Evolutionary conservation across 2,329 filamentous ascomycete species (phyloP).

Genomic region (Pezicula rhizophila): DNA sequence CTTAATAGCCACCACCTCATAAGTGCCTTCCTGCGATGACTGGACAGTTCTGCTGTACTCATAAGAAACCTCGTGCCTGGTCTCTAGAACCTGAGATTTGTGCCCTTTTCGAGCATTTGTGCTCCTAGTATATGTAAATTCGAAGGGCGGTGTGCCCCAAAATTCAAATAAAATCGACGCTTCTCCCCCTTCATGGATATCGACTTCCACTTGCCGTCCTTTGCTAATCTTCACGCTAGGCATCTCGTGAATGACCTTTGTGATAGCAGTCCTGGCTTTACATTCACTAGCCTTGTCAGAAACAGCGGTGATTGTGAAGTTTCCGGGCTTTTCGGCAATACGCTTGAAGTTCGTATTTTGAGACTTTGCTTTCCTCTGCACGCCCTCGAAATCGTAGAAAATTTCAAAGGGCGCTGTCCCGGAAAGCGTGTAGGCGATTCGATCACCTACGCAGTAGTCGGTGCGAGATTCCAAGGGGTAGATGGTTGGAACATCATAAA

Average conservation of each 20-base stretch:
- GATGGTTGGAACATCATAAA: conserved; percentile 89
- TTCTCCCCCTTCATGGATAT: conserved; percentile 95
- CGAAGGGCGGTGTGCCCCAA: conserved; percentile 90
- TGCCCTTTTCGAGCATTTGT: conserved; percentile 76
- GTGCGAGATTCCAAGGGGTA: conserved; percentile 76
- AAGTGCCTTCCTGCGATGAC: conserved; percentile 90
- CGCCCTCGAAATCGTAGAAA: conserved; percentile 81
- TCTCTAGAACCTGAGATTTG: conserved; percentile 78
- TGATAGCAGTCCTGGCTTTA: conserved; percentile 69
- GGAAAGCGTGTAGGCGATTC: conserved; percentile 84
- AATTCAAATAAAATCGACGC: conserved; percentile 94
- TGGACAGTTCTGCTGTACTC: conserved; percentile 76
- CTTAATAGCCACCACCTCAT: conserved; percentile 95
- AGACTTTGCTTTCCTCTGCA: conserved; percentile 71
- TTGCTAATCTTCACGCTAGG: conserved; percentile 87
- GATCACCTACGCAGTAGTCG: conserved; percentile 94
- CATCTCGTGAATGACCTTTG: conserved; percentile 83
- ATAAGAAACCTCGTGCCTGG: conserved; percentile 77
- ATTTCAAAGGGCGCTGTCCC: conserved; percentile 91
- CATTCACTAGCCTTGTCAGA: conserved; percentile 87
- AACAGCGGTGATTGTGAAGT: conserved; percentile 80
- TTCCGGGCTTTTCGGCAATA: conserved; percentile 84
- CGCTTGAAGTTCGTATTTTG: conserved; percentile 81
- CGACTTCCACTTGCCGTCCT: conserved; percentile 72
- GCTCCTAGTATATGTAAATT: conserved; percentile 93